Base-by-base conservation (phyloP, 2,329 filamentous ascomycete species). In the Fusarium compactum region DNA sequence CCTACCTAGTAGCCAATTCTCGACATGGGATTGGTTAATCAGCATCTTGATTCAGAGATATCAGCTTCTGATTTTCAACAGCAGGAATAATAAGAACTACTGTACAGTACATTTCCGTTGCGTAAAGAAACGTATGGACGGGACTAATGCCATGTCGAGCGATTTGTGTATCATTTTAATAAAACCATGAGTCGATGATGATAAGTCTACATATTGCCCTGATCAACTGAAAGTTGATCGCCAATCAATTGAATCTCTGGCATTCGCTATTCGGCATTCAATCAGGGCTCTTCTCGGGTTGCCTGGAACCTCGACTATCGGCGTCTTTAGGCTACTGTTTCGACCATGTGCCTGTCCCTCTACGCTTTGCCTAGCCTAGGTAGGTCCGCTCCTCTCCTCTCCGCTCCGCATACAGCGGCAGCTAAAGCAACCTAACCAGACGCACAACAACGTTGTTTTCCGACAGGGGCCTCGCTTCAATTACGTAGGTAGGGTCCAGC, bases 401-500 rank as follows among this genome's bases (percentile, higher is more conserved):
- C 64, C 63, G 62, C 62, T 68, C 63, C 67, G 67, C 63, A 38
- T 70, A 71, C 43, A 67, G 67, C 67, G 67, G 67, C 67, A 68
- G 58, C 67, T 70, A 70, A 64, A 25, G 50, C 50, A 41, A 52
- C 27, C 27, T 29, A 29, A 40, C 50, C 50, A 52, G 50, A 52
- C 24, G 22, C 46, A 52, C 47, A 48, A 41, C 45, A 58, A 67
- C 64, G 56, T 67, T 52, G 50, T n/a, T 41, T 52, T 65, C 20
- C 34, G 50, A 51, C 62, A 54, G 30, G 55, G 46, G 56, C 20
- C n/a, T 34, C 40, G 58, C 55, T 54, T 61, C 62, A 65, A 70
- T 70, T 70, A 70, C 67, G 67, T 71, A 71, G 67, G 53, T 64
- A 70, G 56, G 67, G 66, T 67, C 66, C 66, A 69, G 57, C 56